These are phyloP conservation scores for Pythium folliculosum DNA, from an alignment of 352 stramenopile species.

Conservation along the genomic window DNA sequence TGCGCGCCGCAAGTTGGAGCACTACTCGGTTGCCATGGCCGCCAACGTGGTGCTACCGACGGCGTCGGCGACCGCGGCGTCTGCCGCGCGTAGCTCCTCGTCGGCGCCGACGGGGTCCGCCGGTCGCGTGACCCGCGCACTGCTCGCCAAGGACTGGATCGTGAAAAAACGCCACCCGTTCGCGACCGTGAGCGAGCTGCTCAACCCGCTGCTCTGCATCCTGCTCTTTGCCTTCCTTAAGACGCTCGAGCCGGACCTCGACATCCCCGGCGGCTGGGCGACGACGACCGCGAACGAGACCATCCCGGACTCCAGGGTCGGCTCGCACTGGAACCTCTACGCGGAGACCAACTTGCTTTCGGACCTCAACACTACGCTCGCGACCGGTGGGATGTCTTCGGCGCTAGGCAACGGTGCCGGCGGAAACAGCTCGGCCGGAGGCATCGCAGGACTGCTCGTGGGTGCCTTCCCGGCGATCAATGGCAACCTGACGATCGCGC, in stretches of 20 bases:
- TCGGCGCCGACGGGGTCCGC: neutral
- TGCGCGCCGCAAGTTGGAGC: neutral
- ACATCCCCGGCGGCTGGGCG: slow-evolving; percentile 51
- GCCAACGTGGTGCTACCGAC: slow-evolving; percentile 25
- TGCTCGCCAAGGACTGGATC: slow-evolving; percentile 77
- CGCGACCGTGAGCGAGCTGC: slow-evolving; percentile 61
- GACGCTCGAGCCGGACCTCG: slow-evolving; percentile 48
- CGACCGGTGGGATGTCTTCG: slow-evolving; percentile 9
- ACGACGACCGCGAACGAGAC: slow-evolving; percentile 40
- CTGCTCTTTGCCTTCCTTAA: slow-evolving; percentile 73
- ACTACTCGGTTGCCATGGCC: slow-evolving; percentile 7
- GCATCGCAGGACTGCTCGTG: neutral
- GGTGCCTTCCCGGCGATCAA: neutral
- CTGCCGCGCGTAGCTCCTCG: slow-evolving; percentile 6
- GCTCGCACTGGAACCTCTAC: slow-evolving; percentile 53
- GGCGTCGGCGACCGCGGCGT: neutral
- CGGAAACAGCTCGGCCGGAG: neutral
- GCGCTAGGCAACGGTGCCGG: too few relatives aligned
- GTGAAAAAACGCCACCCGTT: slow-evolving; percentile 70
- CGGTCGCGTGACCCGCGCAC: slow-evolving; percentile 27
- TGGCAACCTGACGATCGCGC: slow-evolving; percentile 5
- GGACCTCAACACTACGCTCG: slow-evolving; percentile 28
- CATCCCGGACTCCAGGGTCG: slow-evolving; percentile 12
- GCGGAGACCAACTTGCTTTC: slow-evolving; percentile 31
- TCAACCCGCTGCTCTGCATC: slow-evolving; percentile 73